Evolutionary conservation across 106 monocot species (phyloP).

Genomic region (Alisma plantagoaquatica): DNA sequence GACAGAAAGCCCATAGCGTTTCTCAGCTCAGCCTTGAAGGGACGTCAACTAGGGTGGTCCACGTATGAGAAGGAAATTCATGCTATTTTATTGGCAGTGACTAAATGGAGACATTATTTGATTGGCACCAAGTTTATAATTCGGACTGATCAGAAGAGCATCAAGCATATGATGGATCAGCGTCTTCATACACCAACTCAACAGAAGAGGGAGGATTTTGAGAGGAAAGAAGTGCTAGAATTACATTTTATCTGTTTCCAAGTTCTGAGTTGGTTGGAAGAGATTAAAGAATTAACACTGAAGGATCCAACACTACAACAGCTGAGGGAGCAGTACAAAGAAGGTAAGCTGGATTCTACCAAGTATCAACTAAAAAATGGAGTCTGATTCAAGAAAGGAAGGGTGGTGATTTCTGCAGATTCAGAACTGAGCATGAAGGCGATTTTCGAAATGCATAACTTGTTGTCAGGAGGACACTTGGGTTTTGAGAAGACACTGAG

Average conservation of each 20-base stretch:
- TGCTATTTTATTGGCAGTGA: not conserved
- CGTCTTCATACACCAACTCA: not conserved
- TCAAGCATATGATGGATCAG: not conserved
- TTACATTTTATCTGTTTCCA: not conserved
- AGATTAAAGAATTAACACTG: not conserved
- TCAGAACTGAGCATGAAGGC: no score
- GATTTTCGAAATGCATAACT: no score
- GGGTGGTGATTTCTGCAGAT: not conserved
- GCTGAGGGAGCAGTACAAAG: not conserved
- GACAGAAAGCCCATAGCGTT: not conserved
- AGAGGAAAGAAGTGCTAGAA: not conserved
- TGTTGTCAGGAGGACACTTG: no score
- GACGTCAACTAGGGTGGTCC: not conserved
- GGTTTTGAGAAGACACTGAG: no score
- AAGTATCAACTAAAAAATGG: not conserved
- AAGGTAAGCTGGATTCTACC: not conserved
- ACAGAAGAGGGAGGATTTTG: not conserved
- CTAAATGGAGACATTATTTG: not conserved
- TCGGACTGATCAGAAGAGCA: not conserved
- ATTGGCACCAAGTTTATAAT: not conserved
- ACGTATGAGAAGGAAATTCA: conserved; percentile 2
- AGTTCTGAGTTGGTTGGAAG: not conserved
- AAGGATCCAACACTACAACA: not conserved
- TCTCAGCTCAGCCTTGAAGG: not conserved
- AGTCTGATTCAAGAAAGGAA: not conserved